Conservation (phyloP, 257 asterid species). For the Solanum neorickii region DNA sequence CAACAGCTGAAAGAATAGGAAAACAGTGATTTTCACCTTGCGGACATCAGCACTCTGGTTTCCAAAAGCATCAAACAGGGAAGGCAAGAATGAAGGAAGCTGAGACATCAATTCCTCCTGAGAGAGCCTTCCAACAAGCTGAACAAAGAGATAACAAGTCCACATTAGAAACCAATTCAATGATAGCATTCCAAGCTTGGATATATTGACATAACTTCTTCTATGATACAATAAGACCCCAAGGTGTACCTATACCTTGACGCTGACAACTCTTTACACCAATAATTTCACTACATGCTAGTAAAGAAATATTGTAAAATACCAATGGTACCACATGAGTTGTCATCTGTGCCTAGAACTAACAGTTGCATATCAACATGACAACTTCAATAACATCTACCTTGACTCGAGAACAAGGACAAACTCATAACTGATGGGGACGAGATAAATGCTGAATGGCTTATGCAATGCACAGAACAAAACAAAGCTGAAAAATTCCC, state of each 20-base stretch:
- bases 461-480: neutral
- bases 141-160: slow-evolving; percentile 9
- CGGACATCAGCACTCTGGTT: slow-evolving; percentile 99
- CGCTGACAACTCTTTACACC: neutral
- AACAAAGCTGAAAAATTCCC: neutral
- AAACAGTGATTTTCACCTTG: slow-evolving; percentile 37
- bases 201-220: neutral
- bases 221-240: neutral
- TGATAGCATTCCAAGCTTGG: neutral
- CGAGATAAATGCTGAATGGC: neutral
- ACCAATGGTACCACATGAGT: neutral
- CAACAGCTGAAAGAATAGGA: neutral
- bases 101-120: slow-evolving; percentile 85
- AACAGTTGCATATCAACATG: neutral
- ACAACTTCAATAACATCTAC: neutral
- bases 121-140: slow-evolving; percentile 94
- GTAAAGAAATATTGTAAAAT: neutral
- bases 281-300: neutral
- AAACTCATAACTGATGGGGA: neutral
- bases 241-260: neutral
- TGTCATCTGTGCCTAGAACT: neutral
- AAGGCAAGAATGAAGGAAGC: slow-evolving; percentile 84
- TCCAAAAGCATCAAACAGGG: slow-evolving; percentile 93
- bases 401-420: neutral
- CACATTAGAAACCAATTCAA: slow-evolving; percentile 1